phyloP scores from a whole-genome alignment of 139 green algal genomes.

The Limnomonas spitsbergensis region DNA sequence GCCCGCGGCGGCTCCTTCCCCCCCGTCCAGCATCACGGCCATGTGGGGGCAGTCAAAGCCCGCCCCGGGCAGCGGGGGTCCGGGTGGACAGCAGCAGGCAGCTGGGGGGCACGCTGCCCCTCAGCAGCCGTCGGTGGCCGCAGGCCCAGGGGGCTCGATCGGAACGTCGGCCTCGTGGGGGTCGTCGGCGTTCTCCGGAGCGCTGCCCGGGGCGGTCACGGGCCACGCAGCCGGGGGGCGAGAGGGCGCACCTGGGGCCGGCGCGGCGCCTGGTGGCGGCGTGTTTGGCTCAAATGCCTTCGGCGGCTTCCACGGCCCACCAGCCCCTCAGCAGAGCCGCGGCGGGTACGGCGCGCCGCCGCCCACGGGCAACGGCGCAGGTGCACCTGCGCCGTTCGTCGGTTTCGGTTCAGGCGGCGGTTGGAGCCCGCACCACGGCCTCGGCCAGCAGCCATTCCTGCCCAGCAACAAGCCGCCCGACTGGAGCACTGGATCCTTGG shows the following conservation, averaged over 20 bases:
- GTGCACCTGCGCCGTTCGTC: not conserved
- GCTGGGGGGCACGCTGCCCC: not conserved
- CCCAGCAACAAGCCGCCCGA: constrained; percentile 49
- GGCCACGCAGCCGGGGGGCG: too few species aligned
- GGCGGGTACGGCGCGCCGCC: not conserved
- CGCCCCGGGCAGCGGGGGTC: not conserved
- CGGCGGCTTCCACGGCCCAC: not conserved
- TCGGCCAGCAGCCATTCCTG: constrained; percentile 37
- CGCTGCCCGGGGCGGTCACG: too few species aligned
- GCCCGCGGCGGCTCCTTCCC: not conserved
- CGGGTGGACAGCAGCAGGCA: not conserved
- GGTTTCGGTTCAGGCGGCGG: not conserved
- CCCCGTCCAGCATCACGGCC: not conserved
- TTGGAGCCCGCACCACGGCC: not conserved
- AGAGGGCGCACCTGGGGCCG: too few species aligned
- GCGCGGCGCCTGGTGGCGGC: not conserved
- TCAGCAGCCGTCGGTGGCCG: too few species aligned
- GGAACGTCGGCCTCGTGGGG: too few species aligned
- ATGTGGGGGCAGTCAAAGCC: not conserved
- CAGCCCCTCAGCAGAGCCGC: not conserved
- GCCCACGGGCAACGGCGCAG: not conserved
- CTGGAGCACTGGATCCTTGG: constrained; percentile 37
- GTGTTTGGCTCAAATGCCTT: not conserved
- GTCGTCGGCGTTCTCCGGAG: too few species aligned
- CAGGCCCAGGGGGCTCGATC: too few species aligned